phyloP scores from a whole-genome alignment of 345 rosid genomes.

The Eucalyptus curtisii region DNA sequence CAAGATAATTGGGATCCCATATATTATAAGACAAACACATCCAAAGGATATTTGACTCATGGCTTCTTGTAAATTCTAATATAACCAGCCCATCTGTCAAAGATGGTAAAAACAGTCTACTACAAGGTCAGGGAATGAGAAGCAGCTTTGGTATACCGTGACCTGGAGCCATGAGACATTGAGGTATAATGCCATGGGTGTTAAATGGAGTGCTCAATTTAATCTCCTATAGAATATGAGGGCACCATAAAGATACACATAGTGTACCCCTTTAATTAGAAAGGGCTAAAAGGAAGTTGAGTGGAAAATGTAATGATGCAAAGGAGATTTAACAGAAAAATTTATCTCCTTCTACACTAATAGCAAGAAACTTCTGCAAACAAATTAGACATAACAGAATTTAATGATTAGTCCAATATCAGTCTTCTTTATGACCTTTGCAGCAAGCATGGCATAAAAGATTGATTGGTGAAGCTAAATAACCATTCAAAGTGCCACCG shows the following conservation, averaged over 20 bases:
- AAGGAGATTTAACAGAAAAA: not conserved
- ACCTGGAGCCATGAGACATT: not conserved
- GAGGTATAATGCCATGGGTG: not conserved
- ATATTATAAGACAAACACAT: not conserved
- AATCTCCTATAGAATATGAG: not conserved
- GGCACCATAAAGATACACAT: not conserved
- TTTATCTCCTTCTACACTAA: not conserved
- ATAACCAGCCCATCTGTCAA: not conserved
- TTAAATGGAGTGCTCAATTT: not conserved
- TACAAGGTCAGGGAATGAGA: not conserved
- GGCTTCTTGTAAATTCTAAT: not conserved
- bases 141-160: not conserved
- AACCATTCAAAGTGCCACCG: not conserved
- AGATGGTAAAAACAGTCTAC: not conserved
- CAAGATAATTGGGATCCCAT: not conserved
- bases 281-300: not conserved
- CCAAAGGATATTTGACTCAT: not conserved
- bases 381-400: not conserved
- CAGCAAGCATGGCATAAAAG: not conserved
- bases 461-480: not conserved
- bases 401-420: not conserved
- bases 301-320: not conserved
- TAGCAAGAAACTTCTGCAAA: not conserved
- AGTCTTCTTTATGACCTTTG: not conserved
- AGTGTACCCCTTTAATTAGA: not conserved